These are phyloP conservation scores for Mortierella sp. DNA, from an alignment of 371 early-diverging fungal species.

Conservation along the genomic window DNA sequence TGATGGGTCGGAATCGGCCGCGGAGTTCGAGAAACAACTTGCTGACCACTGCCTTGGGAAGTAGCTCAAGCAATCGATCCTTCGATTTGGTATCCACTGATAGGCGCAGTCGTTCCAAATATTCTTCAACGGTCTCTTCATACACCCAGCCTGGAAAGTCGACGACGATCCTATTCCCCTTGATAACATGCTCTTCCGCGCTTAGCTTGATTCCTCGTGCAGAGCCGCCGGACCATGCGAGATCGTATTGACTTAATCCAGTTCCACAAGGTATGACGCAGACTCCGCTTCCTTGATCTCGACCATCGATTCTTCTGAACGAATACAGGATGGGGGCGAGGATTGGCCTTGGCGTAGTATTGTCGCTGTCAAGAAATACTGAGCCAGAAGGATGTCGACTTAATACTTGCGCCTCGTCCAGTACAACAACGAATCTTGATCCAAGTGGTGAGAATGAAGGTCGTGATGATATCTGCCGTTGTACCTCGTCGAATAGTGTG, in stretches of 20 bases:
- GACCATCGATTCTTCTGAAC: slow-evolving; percentile 3
- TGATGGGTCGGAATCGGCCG: slow-evolving; percentile 17
- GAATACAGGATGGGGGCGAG: slow-evolving; percentile 14
- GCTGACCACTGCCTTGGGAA: slow-evolving; percentile 9
- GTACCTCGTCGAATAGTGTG: background rate
- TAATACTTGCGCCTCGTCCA: slow-evolving; percentile 22
- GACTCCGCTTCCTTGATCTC: background rate
- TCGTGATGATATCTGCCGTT: slow-evolving; percentile 5
- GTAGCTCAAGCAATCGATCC: background rate
- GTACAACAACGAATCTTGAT: slow-evolving; percentile 25
- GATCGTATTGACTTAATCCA: slow-evolving; percentile 11
- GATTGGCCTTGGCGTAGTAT: slow-evolving; percentile 6
- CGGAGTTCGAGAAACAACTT: slow-evolving; percentile 7
- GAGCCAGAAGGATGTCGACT: background rate
- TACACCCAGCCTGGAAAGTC: slow-evolving; percentile 13
- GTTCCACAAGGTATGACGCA: slow-evolving; percentile 31
- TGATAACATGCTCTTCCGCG: background rate
- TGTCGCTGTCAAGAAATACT: slow-evolving; percentile 1
- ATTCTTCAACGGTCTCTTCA: background rate
- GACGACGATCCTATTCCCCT: background rate
- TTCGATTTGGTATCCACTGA: background rate
- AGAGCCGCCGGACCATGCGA: slow-evolving; percentile 14
- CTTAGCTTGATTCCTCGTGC: slow-evolving; percentile 6
- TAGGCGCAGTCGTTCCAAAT: slow-evolving; percentile 14
- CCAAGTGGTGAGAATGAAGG: slow-evolving; percentile 8